Base-by-base conservation (phyloP, 2,329 filamentous ascomycete genomes). In the Atkinsonella hypoxylon region DNA sequence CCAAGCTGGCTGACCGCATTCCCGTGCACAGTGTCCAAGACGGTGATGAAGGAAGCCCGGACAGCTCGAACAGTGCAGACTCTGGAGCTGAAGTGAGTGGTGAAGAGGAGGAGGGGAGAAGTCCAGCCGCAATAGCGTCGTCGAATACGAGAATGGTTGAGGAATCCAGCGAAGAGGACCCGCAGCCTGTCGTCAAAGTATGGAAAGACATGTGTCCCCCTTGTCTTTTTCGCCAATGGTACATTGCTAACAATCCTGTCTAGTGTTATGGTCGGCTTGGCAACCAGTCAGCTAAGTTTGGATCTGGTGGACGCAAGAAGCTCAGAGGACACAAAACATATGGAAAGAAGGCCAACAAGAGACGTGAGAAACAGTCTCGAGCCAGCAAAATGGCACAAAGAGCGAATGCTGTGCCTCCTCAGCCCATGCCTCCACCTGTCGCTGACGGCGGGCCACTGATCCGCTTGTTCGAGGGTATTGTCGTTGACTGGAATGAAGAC, bases 401-500 rank as follows among this genome's bases (percentile, higher is more conserved):
- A 34, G 53, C 56, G 4, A 49, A 57, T 17, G 45, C 54, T 5
- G 58, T 67, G 38, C 61, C 68, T 48, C 62, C 65, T 22, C 64
- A 67, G 53, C 67, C 66, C 6, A 64, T 62, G 50, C 66, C 67
- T 18, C 65, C 66, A 8, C 67, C 67, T 26, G 61, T 68, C 30
- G 64, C 67, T 10, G 69, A 71, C 55, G 74, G 77, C 15, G 79
- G 79, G 3, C 81, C 85, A 0, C 70, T 95, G 40, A 77, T 97
- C 56, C 81, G 86, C 36, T 77, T 91, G 26, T 85, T 87, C 47
- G 93, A 98, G 66, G 87, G 81, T 22, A 81, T 98, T 45, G 74
- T 97, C 6, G 78, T 96, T 11, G 90, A 97, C 59, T 98, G 91
- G 90, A 79, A 74, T 42, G 71, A 81, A 8, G 74, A 83, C 8